Base-by-base conservation (phyloP, 2,329 filamentous ascomycete genomes). In the Tolypocladium guangdongense region DNA sequence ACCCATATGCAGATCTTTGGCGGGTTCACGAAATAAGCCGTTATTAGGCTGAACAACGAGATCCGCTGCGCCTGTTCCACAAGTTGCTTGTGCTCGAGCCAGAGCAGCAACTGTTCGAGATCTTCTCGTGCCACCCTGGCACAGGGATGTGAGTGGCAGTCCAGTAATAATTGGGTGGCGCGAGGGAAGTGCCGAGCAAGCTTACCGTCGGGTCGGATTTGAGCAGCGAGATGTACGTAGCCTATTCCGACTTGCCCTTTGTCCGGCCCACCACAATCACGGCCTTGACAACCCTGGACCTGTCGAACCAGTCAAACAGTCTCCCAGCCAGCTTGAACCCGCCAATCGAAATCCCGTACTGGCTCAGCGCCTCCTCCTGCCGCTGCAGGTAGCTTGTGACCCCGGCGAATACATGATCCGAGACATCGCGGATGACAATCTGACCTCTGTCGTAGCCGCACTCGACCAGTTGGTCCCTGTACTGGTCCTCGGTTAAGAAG, bases 371-470 rank as follows among this genome's bases (percentile, higher is more conserved):
- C 7, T 56, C 54, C 16, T 70, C 66, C 39, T 73, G 71, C 7
- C 53, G 54, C 20, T 62, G 60, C 30, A 83, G 62, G 53, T 74
- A 80, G 1, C 51, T 58, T 4, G 74, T 70, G 18, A 83, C 61
- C 0, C 77, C 77, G 0, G 63, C 57, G 58, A 83, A 83, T 0
- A 81, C 78, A 55, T 79, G 63, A 6, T 72, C 67, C 2, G 78
- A 78, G 20, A 83, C 67, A 58, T 83, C 80, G 18, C 64, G 63
- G 1, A 81, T 68, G 30, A 65, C 63, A 43, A 81, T 74, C 7
- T 57, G 54, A 0, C 66, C 62, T 3, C 57, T 52, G 14, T 69
- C 63, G 57, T 81, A 83, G 2, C 80, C 79, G 3, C 71, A 74
- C 20, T 68, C 64, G 1, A 70, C 62, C 7, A 83, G 63, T 50